Conservation (phyloP, 2,329 filamentous ascomycete species). For the Malbranchea zuffiana region DNA sequence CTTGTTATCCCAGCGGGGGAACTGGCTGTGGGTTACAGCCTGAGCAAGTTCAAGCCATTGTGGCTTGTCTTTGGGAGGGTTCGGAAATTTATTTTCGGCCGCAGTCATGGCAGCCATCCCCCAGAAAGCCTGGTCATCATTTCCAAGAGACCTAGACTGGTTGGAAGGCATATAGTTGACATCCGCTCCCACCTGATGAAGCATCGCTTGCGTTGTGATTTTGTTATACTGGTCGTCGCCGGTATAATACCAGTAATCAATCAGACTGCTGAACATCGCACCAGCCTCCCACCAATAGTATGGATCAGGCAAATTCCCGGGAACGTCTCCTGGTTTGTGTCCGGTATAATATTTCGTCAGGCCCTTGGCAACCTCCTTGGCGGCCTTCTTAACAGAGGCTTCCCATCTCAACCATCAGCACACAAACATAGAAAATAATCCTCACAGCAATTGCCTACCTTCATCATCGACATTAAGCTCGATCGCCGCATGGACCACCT, state of each 20-base stretch:
- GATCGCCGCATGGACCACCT: constrained; percentile 17
- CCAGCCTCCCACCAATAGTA: constrained; percentile 33
- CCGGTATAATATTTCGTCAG: constrained; percentile 29
- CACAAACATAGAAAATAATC: not conserved
- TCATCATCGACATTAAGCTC: constrained; percentile 20
- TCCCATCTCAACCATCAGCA: constrained; percentile 12
- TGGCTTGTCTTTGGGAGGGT: constrained; percentile 51
- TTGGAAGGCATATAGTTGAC: constrained; percentile 65
- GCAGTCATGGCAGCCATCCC: constrained; percentile 70
- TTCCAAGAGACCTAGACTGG: constrained; percentile 37
- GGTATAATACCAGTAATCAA: constrained; percentile 77
- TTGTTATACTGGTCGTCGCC: constrained; percentile 60
- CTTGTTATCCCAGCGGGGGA: constrained; percentile 54
- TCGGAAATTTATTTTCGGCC: constrained; percentile 63
- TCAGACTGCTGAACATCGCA: constrained; percentile 41
- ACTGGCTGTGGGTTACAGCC: constrained; percentile 71
- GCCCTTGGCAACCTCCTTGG: constrained; percentile 24
- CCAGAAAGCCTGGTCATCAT: constrained; percentile 65
- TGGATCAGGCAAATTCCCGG: constrained; percentile 25
- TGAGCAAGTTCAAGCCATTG: constrained; percentile 71
- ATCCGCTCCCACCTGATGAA: constrained; percentile 62
- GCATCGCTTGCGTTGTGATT: constrained; percentile 55
- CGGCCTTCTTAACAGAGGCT: constrained; percentile 28
- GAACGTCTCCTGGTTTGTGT: constrained; percentile 23
- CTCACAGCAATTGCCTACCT: constrained; percentile 15